Evolutionary conservation across 805 yeast species (phyloP).

Genomic region (Teunomyces gatunensis): DNA sequence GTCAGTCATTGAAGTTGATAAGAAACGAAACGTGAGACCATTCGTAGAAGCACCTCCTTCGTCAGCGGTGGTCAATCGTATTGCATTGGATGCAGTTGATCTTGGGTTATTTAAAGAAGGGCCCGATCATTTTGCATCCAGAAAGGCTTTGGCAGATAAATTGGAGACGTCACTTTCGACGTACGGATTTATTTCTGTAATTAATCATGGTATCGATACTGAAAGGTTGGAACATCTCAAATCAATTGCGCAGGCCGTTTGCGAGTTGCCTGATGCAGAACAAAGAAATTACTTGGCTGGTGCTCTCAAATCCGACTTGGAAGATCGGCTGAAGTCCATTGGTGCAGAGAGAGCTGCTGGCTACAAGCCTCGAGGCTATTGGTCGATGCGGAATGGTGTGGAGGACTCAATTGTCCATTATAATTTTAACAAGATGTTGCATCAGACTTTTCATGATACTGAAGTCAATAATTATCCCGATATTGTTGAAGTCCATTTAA

Average conservation of each 20-base stretch:
- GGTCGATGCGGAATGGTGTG: conserved; percentile 30
- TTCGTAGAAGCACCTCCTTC: conserved; percentile 28
- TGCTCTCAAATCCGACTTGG: conserved; percentile 27
- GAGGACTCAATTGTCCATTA: conserved; percentile 26
- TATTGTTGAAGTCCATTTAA: conserved; percentile 19
- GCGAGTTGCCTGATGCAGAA: conserved; percentile 40
- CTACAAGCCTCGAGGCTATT: conserved; percentile 28
- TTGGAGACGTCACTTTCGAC: conserved; percentile 42
- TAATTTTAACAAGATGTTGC: conserved; percentile 26
- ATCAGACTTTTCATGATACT: conserved; percentile 19
- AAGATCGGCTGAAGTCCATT: conserved; percentile 22
- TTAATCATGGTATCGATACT: conserved; percentile 39
- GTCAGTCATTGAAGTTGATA: conserved; percentile 12
- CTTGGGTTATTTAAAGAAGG: conserved; percentile 36
- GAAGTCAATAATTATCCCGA: conserved; percentile 22
- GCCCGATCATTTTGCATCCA: conserved; percentile 24
- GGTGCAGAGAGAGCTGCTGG: conserved; percentile 32
- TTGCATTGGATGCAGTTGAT: conserved; percentile 36
- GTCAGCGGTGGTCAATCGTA: conserved; percentile 13
- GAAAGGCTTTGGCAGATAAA: conserved; percentile 33
- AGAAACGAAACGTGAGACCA: conserved; percentile 27
- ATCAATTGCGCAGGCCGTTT: conserved; percentile 40
- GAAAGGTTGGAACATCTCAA: conserved; percentile 32
- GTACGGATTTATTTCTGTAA: conserved; percentile 44
- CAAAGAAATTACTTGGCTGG: conserved; percentile 42